Percentiles rank a stretch among this genome's conserved stretches.
Conservation (phyloP, 2,329 filamentous ascomycete species). For the Pseudogymnoascus sp. region DNA sequence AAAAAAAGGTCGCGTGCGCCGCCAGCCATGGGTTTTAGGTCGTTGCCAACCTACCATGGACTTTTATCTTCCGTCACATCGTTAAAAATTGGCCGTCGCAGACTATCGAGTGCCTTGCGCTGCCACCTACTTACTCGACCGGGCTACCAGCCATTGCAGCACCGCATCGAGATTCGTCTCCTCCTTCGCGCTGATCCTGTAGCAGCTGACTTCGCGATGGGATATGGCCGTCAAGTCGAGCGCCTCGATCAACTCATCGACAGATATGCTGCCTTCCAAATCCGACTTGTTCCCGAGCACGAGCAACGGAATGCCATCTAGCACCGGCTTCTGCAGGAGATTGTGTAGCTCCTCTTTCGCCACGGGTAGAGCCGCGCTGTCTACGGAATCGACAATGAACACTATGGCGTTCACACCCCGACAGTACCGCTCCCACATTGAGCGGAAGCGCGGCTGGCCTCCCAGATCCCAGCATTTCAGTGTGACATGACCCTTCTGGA, state of each 20-base stretch:
- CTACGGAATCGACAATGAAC: constrained; percentile 96
- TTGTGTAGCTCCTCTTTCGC: constrained; percentile 90
- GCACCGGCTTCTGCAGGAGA: constrained; percentile 72
- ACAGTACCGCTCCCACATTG: constrained; percentile 99
- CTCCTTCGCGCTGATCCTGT: constrained; percentile 97
- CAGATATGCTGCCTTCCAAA: constrained; percentile 78
- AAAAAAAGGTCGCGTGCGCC: background rate
- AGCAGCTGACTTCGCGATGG: constrained; percentile 92
- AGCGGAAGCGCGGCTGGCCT: constrained; percentile 90
- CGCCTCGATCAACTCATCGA: constrained; percentile 91
- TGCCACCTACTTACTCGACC: constrained; percentile 58
- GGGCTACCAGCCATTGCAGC: constrained; percentile 90
- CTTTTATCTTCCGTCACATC: constrained; percentile 3
- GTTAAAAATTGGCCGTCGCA: background rate
- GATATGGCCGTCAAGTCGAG: constrained; percentile 84
- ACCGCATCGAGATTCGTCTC: constrained; percentile 98
- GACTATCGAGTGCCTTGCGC: background rate
- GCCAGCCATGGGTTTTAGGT: background rate
- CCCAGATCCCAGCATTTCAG: constrained; percentile 99
- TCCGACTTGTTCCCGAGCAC: constrained; percentile 98
- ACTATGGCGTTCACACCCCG: constrained; percentile 96
- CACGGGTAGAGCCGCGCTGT: constrained; percentile 68
- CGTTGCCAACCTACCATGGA: constrained; percentile 3
- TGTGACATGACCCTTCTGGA: constrained; percentile 96
- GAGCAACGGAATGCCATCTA: constrained; percentile 84